phyloP scores from a whole-genome alignment of 2,329 filamentous ascomycete species.

The Fusarium sp. region DNA sequence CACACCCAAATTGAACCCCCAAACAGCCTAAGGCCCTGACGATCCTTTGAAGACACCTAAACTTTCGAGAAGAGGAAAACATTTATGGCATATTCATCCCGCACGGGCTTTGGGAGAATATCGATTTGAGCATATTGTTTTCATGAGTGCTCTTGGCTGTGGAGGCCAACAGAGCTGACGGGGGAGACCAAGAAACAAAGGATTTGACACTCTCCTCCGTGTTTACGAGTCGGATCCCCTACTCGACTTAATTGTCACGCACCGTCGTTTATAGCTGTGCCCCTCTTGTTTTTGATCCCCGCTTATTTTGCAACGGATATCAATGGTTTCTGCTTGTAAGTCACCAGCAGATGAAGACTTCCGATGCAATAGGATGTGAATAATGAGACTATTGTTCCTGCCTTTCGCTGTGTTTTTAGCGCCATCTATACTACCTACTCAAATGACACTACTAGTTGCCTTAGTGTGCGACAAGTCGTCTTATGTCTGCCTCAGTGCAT shows the following conservation, averaged over 20 bases:
- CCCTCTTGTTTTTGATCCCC: constrained; percentile 22
- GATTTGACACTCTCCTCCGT: constrained; percentile 3
- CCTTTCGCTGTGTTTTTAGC: not conserved
- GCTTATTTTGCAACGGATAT: constrained; percentile 19
- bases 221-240: not conserved
- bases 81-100: constrained; percentile 7
- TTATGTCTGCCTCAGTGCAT: constrained; percentile 27
- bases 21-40: constrained; percentile 43
- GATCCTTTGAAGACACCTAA: constrained; percentile 36
- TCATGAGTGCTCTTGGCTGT: constrained; percentile 5
- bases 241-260: constrained; percentile 13
- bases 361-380: not conserved
- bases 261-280: constrained; percentile 18
- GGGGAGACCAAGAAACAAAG: constrained; percentile 10
- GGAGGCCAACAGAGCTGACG: not conserved
- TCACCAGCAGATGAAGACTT: not conserved
- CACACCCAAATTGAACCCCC: constrained; percentile 24
- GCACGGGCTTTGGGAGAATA: not conserved
- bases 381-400: not conserved
- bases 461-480: constrained; percentile 33
- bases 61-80: constrained; percentile 28
- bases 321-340: constrained; percentile 18
- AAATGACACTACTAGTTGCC: constrained; percentile 6
- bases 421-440: constrained; percentile 7
- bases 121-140: not conserved